A percentile compares a stretch with the other conserved stretches of the same genome.
These are phyloP conservation scores for Sistotremastrum niveocremeum DNA, from an alignment of 768 basidiomycete species.

Conservation along the genomic window DNA sequence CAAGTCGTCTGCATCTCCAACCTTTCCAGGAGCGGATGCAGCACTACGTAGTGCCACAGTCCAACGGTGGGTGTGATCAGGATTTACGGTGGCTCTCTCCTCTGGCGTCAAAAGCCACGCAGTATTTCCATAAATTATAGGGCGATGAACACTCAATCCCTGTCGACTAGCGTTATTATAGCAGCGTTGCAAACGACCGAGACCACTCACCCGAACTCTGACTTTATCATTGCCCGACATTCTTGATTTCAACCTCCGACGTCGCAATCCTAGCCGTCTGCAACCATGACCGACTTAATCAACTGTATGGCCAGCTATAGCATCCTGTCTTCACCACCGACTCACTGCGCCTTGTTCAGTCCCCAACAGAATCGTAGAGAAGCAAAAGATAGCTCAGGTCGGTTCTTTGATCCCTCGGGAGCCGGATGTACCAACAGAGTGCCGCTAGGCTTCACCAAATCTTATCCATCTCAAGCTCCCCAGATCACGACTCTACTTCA, in stretches of 20 bases:
- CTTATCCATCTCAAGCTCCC: conserved; percentile 49
- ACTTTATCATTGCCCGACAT: conserved; percentile 57
- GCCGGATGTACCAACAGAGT: conserved; percentile 10
- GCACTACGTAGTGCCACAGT: conserved; percentile 91
- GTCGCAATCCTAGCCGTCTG: conserved; percentile 5
- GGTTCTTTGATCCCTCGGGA: conserved; percentile 3
- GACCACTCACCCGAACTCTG: conserved; percentile 56
- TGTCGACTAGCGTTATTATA: conserved; percentile 18
- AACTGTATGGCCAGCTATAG: conserved; percentile 16
- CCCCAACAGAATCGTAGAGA: conserved; percentile 53
- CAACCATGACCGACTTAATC: conserved; percentile 24
- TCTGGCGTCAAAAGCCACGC: conserved; percentile 63
- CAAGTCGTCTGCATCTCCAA: conserved; percentile 85
- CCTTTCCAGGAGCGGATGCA: conserved; percentile 56
- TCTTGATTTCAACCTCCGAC: conserved; percentile 2
- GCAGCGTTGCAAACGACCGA: conserved; percentile 3
- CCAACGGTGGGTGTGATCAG: conserved; percentile 92
- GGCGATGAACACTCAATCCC: conserved; percentile 80
- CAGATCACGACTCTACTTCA: conserved; percentile 48
- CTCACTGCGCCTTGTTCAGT: conserved; percentile 22
- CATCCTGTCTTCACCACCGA: conserved; percentile 18
- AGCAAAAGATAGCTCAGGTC: conserved; percentile 58
- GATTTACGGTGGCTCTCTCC: conserved; percentile 42
- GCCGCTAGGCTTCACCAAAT: conserved; percentile 24
- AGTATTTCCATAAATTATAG: conserved; percentile 93